phyloP scores from a whole-genome alignment of 1,284 basidiomycete species.

The Austroboletus novae-zelandiae region DNA sequence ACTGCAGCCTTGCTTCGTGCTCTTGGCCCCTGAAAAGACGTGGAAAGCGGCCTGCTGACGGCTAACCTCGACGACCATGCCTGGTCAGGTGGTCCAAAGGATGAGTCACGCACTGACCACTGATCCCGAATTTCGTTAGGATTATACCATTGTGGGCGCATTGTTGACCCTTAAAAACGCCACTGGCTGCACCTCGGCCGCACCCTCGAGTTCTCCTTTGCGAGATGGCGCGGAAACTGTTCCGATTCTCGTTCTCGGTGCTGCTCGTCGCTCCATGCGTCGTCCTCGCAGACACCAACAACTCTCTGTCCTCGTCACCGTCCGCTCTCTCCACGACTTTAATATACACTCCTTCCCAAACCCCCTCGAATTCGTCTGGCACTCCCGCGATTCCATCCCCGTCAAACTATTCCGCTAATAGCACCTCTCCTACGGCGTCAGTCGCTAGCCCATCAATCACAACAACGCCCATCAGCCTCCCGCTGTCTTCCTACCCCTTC shows the following conservation, averaged over 20 bases:
- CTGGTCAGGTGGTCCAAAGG: background rate
- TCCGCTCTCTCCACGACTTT: background rate
- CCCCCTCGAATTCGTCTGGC: background rate
- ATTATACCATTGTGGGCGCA: background rate
- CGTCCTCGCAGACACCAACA: constrained; percentile 5
- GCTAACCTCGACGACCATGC: background rate
- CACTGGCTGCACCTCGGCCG: background rate
- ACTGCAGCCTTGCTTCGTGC: background rate
- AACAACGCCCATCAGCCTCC: constrained; percentile 23
- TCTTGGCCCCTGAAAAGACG: background rate
- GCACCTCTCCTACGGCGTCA: constrained; percentile 4
- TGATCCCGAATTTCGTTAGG: constrained; percentile 6
- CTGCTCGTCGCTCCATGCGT: constrained; percentile 14
- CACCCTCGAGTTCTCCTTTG: background rate
- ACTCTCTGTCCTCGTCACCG: background rate
- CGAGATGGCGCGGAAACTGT: constrained; percentile 15
- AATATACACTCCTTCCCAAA: constrained; percentile 1
- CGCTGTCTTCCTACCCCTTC: constrained; percentile 29
- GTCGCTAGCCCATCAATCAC: constrained; percentile 9
- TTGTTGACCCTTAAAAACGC: constrained; percentile 8
- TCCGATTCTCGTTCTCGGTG: constrained; percentile 13
- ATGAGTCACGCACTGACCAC: background rate
- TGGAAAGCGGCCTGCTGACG: constrained; percentile 4
- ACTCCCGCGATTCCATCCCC: background rate
- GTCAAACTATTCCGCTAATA: background rate